Conservation (phyloP, 495 filamentous ascomycete species). For the Aspergillus egyptiacus region DNA sequence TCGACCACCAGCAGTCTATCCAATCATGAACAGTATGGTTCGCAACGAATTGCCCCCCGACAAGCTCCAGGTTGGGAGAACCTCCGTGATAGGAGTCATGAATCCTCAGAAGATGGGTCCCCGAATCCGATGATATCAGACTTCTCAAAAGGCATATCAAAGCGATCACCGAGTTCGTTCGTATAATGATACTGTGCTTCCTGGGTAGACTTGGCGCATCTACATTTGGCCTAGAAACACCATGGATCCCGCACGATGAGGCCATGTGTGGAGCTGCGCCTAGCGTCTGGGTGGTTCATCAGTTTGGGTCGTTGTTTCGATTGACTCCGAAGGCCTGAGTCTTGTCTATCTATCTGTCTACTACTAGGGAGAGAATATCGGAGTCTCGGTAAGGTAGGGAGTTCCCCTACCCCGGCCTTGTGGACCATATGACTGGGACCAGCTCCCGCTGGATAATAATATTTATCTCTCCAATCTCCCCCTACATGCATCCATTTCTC, state of each 20-base stretch:
- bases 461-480: slow-evolving; percentile 20
- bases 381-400: too few species aligned
- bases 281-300: slow-evolving; percentile 18
- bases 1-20: slow-evolving; percentile 3
- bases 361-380: slow-evolving; percentile 15
- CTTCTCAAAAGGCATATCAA: neutral
- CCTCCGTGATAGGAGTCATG: neutral
- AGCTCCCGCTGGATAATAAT: slow-evolving; percentile 11
- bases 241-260: slow-evolving; percentile 9
- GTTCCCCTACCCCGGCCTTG: slow-evolving; percentile 8
- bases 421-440: slow-evolving; percentile 22
- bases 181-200: neutral
- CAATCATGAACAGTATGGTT: neutral
- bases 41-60: neutral
- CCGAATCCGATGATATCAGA: neutral
- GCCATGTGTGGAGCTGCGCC: slow-evolving; percentile 19
- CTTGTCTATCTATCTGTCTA: slow-evolving; percentile 1
- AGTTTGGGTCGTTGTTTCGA: slow-evolving; percentile 2
- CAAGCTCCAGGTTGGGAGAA: neutral
- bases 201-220: slow-evolving; percentile 10
- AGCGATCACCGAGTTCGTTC: slow-evolving; percentile 2
- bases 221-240: neutral
- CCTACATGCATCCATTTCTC: slow-evolving; percentile 8
- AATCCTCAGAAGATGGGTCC: neutral
- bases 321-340: slow-evolving; percentile 1